Evolutionary conservation across 208 protist genomes (phyloP).

Genomic region (Wallacemonas sp.): DNA sequence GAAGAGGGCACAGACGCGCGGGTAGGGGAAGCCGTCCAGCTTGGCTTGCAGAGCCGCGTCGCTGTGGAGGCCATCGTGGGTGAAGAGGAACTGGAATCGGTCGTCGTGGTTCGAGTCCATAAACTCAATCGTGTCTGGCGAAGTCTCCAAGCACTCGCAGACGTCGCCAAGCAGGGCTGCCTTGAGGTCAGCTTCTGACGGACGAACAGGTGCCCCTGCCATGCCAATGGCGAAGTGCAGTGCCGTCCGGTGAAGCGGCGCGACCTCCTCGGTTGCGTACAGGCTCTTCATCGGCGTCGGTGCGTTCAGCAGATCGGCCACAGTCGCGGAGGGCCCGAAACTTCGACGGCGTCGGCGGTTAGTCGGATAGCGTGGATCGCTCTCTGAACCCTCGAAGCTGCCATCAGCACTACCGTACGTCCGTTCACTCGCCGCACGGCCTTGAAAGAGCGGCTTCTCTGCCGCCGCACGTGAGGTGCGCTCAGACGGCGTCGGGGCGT

Average conservation of each 20-base stretch:
- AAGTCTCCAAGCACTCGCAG: slow-evolving; percentile 12
- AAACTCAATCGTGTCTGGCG: not conserved
- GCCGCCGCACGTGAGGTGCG: not conserved
- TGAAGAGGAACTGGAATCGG: slow-evolving; percentile 11
- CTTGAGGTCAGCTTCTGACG: not conserved
- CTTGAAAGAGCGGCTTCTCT: not conserved
- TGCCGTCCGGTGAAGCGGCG: slow-evolving; percentile 5
- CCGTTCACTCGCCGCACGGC: not conserved
- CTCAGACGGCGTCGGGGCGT: not conserved
- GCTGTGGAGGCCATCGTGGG: slow-evolving; percentile 4
- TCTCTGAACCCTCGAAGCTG: not conserved
- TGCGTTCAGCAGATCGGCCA: slow-evolving; percentile 6
- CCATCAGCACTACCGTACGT: too few species aligned
- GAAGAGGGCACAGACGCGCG: slow-evolving; percentile 12
- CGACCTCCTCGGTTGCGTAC: slow-evolving; percentile 1
- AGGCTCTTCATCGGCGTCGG: not conserved
- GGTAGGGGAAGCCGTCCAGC: slow-evolving; percentile 5
- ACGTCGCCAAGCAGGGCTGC: not conserved
- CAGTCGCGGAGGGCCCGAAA: not conserved
- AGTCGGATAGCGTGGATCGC: slow-evolving; percentile 9
- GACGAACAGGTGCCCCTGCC: slow-evolving; percentile 1
- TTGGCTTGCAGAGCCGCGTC: slow-evolving; percentile 1
- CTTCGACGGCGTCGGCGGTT: slow-evolving; percentile 10
- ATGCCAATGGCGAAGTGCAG: slow-evolving; percentile 14
- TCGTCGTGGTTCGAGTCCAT: slow-evolving; percentile 7